phyloP scores from a whole-genome alignment of 2,329 filamentous ascomycete species.

The Curvularia eragrostidis region DNA sequence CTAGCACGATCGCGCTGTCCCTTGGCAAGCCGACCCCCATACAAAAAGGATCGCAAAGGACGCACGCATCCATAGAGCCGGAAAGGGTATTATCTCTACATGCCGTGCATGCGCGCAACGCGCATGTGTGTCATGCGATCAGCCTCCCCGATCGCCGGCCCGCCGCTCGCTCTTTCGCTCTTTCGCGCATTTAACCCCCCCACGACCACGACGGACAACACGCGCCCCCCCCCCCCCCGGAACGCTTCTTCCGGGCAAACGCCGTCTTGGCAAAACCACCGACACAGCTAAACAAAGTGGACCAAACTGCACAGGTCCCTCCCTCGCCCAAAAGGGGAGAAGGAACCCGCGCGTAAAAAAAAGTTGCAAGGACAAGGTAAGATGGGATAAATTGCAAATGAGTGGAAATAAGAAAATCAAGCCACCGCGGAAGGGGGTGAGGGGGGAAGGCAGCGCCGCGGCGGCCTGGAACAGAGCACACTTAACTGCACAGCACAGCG shows the following conservation, averaged over 20 bases:
- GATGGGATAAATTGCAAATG: no score
- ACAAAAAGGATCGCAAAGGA: background rate
- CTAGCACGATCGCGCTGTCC: background rate
- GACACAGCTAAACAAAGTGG: background rate
- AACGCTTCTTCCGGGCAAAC: background rate
- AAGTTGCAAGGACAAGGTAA: no score
- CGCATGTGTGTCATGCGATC: background rate
- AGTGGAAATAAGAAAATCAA: no score
- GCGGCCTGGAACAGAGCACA: background rate
- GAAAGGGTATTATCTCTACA: background rate
- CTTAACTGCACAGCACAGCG: background rate
- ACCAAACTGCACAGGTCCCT: no score
- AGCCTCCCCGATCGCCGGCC: background rate
- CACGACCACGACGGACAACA: no score
- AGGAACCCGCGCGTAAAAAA: no score
- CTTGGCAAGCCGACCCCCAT: background rate
- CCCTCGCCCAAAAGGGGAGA: no score
- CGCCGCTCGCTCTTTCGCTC: background rate
- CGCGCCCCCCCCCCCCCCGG: background rate
- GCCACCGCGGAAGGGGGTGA: no score
- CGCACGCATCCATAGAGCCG: background rate
- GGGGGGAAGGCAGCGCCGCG: no score
- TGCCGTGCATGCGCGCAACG: background rate
- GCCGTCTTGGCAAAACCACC: background rate
- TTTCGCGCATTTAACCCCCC: no score